A percentile compares a stretch with the other conserved stretches of the same genome.
Evolutionary conservation across 345 rosid genomes (phyloP).

Genomic region (Eucalyptus pauciflora): DNA sequence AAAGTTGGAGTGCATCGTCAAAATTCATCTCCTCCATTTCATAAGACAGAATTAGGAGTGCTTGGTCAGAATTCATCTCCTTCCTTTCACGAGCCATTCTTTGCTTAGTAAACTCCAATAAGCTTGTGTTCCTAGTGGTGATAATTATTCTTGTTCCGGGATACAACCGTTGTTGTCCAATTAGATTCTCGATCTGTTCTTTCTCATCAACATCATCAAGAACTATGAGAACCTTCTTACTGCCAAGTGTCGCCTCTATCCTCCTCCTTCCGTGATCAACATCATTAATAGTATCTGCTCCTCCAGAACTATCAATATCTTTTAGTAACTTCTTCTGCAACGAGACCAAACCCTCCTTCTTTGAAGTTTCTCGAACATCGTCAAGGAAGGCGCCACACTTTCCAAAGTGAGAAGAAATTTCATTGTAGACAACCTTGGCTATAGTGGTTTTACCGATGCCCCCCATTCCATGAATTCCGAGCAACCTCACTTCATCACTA

Average conservation of each 20-base stretch:
- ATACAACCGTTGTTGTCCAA: no score
- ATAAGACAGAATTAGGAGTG: background rate
- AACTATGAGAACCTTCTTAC: no score
- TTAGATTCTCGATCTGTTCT: no score
- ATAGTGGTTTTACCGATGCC: background rate
- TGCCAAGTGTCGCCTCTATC: background rate
- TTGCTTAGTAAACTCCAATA: no score
- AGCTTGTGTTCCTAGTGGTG: background rate
- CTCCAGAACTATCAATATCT: background rate
- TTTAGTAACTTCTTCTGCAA: no score
- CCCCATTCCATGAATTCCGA: background rate
- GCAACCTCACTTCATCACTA: background rate
- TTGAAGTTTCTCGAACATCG: background rate
- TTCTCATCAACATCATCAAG: no score
- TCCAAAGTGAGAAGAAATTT: background rate
- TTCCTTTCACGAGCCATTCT: no score
- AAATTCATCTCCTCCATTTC: background rate
- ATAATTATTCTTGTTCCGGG: no score
- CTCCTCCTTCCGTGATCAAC: background rate
- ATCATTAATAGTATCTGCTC: background rate
- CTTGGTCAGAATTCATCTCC: no score
- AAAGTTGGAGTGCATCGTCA: background rate
- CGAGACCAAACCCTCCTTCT: no score
- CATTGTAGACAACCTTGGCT: background rate
- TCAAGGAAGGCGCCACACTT: conserved; percentile 5